Percentiles rank a stretch among this genome's conserved stretches.
phyloP scores from a whole-genome alignment of 2,329 filamentous ascomycete genomes.

The Rugonectria rugulosa region DNA sequence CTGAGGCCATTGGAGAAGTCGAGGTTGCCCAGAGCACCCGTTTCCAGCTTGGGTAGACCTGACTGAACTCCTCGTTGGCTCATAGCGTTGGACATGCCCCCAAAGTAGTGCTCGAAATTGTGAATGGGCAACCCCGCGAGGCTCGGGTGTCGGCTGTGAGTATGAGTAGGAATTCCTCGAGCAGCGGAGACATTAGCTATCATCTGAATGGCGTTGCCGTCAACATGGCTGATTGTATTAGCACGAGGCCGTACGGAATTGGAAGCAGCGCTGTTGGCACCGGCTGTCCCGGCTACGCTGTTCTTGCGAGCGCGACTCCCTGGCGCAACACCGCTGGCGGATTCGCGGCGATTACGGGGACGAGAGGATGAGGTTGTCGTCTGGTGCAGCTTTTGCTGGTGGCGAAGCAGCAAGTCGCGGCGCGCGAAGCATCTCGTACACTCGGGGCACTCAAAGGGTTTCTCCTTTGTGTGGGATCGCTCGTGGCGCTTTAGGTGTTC shows the following conservation, averaged over 20 bases:
- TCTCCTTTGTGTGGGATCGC: slow-evolving; percentile 97
- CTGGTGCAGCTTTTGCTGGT: slow-evolving; percentile 98
- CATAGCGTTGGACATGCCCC: slow-evolving; percentile 74
- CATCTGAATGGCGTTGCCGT: slow-evolving; percentile 77
- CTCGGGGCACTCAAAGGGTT: slow-evolving; percentile 96
- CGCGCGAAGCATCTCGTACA: slow-evolving; percentile 95
- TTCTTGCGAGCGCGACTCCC: slow-evolving; percentile 87
- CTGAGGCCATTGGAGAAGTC: slow-evolving; percentile 74
- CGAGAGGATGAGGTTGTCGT: slow-evolving; percentile 87
- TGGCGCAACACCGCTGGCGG: slow-evolving; percentile 75
- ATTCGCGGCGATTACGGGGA: slow-evolving; percentile 89
- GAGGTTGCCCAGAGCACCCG: slow-evolving; percentile 70
- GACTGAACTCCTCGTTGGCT: slow-evolving; percentile 72
- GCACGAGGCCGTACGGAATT: slow-evolving; percentile 83
- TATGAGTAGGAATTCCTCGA: slow-evolving; percentile 62
- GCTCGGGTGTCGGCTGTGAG: slow-evolving; percentile 77
- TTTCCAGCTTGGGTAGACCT: slow-evolving; percentile 84
- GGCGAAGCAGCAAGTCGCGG: slow-evolving; percentile 87
- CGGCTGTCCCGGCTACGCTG: slow-evolving; percentile 73
- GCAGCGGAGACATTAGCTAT: slow-evolving; percentile 65
- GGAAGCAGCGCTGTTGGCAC: slow-evolving; percentile 54
- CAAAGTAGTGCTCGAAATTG: slow-evolving; percentile 68
- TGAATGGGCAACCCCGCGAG: slow-evolving; percentile 72
- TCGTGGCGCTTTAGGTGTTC: slow-evolving; percentile 98
- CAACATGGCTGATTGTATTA: slow-evolving; percentile 96